These are phyloP conservation scores for Emericellopsis cladophorae DNA, from an alignment of 2,329 filamentous ascomycete species.

Conservation along the genomic window DNA sequence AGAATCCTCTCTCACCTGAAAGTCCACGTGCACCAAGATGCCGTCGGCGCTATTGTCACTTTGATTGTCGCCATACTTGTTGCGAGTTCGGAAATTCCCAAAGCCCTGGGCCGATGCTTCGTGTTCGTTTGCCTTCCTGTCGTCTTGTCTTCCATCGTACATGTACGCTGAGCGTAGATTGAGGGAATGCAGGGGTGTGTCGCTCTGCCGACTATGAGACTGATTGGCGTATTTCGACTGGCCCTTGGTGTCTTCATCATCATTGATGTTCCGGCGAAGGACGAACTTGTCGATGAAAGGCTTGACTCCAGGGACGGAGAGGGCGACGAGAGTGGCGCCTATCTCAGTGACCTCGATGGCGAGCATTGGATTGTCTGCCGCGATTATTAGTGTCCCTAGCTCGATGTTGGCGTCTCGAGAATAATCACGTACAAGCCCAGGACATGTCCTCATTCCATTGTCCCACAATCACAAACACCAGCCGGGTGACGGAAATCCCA, in stretches of 20 bases:
- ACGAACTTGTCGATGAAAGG: slow-evolving; percentile 26
- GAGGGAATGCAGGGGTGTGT: background rate
- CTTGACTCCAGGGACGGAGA: slow-evolving; percentile 36
- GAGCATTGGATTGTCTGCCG: slow-evolving; percentile 28
- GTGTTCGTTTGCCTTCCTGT: background rate
- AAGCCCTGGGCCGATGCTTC: background rate
- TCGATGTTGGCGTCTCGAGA: no score
- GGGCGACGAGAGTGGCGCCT: slow-evolving; percentile 33
- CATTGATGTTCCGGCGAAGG: slow-evolving; percentile 4
- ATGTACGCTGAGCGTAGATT: background rate
- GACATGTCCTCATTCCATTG: slow-evolving; percentile 33
- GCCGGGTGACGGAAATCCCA: slow-evolving; percentile 30
- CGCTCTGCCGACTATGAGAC: background rate
- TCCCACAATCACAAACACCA: slow-evolving; percentile 32
- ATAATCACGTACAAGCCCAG: slow-evolving; percentile 22
- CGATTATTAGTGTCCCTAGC: background rate
- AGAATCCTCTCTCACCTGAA: background rate
- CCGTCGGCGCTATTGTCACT: background rate
- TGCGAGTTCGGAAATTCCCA: background rate
- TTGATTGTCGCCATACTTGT: background rate
- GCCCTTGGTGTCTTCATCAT: background rate
- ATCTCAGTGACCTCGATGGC: slow-evolving; percentile 36
- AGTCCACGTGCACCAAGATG: background rate
- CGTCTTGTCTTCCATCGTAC: background rate
- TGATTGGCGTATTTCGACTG: background rate